These are phyloP conservation scores for Quercus phellos DNA, from an alignment of 331 rosid genomes.

Conservation along the genomic window DNA sequence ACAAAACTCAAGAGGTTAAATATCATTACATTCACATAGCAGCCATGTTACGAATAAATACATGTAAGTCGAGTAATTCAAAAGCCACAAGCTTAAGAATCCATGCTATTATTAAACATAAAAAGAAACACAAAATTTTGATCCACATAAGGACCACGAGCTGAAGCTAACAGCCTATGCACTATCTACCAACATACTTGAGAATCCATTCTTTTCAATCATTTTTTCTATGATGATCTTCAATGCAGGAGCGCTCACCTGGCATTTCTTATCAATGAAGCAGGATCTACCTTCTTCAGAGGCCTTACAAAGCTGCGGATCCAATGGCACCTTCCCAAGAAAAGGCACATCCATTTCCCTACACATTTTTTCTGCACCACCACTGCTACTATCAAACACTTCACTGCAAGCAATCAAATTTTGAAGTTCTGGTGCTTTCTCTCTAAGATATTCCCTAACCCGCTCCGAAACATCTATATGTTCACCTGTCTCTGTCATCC, in stretches of 20 bases:
- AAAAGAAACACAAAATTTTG: not conserved
- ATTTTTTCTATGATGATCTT: conserved; percentile 61
- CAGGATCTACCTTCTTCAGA: conserved; percentile 93
- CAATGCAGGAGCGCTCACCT: conserved; percentile 66
- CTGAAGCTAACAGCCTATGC: conserved; percentile 29
- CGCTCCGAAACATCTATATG: conserved; percentile 67
- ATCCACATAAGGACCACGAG: conserved; percentile 4
- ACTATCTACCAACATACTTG: conserved; percentile 26
- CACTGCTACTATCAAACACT: conserved; percentile 79
- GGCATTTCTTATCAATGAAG: conserved; percentile 53
- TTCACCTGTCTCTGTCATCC: conserved; percentile 52
- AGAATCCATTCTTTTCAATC: conserved; percentile 45
- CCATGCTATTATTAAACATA: not conserved
- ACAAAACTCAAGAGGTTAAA: not conserved
- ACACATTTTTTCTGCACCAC: conserved; percentile 84
- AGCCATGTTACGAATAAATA: not conserved
- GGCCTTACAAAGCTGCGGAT: conserved; percentile 87
- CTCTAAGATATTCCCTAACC: conserved; percentile 52
- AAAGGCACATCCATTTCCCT: conserved; percentile 75
- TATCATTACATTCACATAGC: not conserved
- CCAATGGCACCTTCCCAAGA: conserved; percentile 88
- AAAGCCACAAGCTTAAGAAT: not conserved
- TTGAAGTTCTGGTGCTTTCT: conserved; percentile 61
- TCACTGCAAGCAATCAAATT: conserved; percentile 60
- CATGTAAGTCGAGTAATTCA: not conserved